phyloP scores from a whole-genome alignment of 2,329 filamentous ascomycete species.

The Alternaria sp. region DNA sequence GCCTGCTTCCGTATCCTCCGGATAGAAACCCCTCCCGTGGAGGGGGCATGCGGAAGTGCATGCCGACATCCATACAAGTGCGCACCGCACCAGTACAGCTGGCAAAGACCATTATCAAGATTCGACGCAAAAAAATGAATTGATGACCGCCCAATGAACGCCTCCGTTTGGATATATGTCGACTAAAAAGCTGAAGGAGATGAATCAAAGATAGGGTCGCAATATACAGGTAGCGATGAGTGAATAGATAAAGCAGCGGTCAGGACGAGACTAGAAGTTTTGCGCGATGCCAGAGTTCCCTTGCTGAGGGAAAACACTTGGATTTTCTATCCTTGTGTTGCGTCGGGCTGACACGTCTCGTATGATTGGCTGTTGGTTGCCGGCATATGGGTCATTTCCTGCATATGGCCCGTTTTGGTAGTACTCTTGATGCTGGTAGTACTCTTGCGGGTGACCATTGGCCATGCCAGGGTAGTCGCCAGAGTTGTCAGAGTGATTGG shows the following conservation, averaged over 20 bases:
- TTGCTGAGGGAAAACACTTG: conserved; percentile 87
- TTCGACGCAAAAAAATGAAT: conserved; percentile 13
- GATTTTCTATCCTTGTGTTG: conserved; percentile 94
- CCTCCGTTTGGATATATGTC: conserved; percentile 23
- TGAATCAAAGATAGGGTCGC: conserved; percentile 17
- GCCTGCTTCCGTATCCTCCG: not conserved
- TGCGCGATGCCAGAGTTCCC: conserved; percentile 92
- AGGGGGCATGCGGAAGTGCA: conserved; percentile 16
- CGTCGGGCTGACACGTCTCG: conserved; percentile 90
- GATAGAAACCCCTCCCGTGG: conserved; percentile 4
- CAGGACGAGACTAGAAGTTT: conserved; percentile 74
- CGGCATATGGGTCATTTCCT: conserved; percentile 61
- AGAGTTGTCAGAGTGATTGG: conserved; percentile 73
- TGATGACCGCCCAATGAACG: conserved; percentile 12
- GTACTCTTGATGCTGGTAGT: conserved; percentile 64
- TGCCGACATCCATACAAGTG: conserved; percentile 17
- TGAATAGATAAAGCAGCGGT: conserved; percentile 1
- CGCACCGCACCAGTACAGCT: conserved; percentile 12
- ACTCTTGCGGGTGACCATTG: conserved; percentile 57
- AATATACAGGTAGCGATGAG: conserved; percentile 28
- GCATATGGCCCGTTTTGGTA: conserved; percentile 65
- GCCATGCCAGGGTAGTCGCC: conserved; percentile 61
- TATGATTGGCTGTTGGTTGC: conserved; percentile 77
- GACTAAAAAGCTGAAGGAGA: conserved; percentile 7
- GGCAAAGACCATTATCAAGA: conserved; percentile 9